Conservation (phyloP, 2,329 filamentous ascomycete genomes). For the Xylariaceae sp. region DNA sequence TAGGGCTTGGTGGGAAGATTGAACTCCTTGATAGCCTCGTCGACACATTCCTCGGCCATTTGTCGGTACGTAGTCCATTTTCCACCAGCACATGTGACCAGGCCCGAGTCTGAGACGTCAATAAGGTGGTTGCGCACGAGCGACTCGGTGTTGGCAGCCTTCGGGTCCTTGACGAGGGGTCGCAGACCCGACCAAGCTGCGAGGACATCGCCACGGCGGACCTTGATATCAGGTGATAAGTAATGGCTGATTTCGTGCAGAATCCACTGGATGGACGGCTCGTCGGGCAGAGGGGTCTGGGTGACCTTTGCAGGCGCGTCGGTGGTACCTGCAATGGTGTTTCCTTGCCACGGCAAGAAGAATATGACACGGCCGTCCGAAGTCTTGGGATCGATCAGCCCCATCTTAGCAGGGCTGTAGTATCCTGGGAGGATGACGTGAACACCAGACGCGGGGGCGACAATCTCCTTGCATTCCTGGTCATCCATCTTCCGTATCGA, state of each 20-base stretch:
- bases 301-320: constrained; percentile 69
- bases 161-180: constrained; percentile 78
- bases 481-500: constrained; percentile 82
- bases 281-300: constrained; percentile 66
- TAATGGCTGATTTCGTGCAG: constrained; percentile 76
- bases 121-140: constrained; percentile 83
- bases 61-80: constrained; percentile 93
- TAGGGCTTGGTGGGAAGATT: constrained; percentile 51
- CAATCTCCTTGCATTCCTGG: constrained; percentile 62
- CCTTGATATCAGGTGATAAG: constrained; percentile 74
- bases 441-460: constrained; percentile 77
- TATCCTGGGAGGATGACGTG: constrained; percentile 84
- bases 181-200: constrained; percentile 86
- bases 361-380: constrained; percentile 88
- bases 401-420: constrained; percentile 80
- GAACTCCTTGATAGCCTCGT: constrained; percentile 67
- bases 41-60: constrained; percentile 86
- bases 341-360: constrained; percentile 89
- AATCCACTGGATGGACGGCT: constrained; percentile 85
- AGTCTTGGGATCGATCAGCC: constrained; percentile 76
- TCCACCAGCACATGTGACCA: constrained; percentile 78
- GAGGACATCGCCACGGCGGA: constrained; percentile 78
- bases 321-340: constrained; percentile 84
- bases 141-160: constrained; percentile 77
- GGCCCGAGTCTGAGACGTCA: constrained; percentile 68